A percentile compares a stretch with the other conserved stretches of the same genome.
These are phyloP conservation scores for Ganoderma leucocontextum DNA, from an alignment of 1,284 basidiomycete genomes.

Conservation along the genomic window DNA sequence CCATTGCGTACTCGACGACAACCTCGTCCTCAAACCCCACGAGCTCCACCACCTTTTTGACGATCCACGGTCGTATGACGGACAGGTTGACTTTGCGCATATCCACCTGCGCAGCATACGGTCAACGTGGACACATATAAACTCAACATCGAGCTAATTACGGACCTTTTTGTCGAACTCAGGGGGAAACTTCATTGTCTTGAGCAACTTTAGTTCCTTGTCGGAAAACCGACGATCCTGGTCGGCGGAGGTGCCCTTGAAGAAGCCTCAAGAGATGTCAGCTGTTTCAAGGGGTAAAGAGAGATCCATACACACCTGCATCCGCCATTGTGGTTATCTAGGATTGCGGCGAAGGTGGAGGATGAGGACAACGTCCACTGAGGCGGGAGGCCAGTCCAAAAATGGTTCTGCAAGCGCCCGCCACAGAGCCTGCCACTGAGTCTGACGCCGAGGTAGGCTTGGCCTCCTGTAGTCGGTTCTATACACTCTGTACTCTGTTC, in stretches of 20 bases:
- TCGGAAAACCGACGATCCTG: slow-evolving; percentile 93
- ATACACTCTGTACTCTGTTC: no score
- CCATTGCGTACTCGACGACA: slow-evolving; percentile 95
- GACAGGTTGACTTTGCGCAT: slow-evolving; percentile 93
- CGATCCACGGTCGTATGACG: slow-evolving; percentile 94
- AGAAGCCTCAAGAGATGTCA: slow-evolving; percentile 65
- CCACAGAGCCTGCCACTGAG: no score
- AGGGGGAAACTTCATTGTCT: slow-evolving; percentile 89
- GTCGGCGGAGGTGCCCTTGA: slow-evolving; percentile 87
- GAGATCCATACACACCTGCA: not conserved
- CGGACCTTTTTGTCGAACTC: slow-evolving; percentile 90
- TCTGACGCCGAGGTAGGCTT: no score
- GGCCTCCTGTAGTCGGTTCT: no score
- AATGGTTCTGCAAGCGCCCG: not conserved
- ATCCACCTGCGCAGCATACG: slow-evolving; percentile 70
- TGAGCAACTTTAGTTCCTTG: slow-evolving; percentile 92
- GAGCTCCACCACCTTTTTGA: slow-evolving; percentile 89
- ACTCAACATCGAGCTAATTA: no score
- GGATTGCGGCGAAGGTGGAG: not conserved
- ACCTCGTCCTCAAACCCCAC: slow-evolving; percentile 97
- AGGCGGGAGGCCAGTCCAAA: not conserved
- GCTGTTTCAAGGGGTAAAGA: not conserved
- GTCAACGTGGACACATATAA: not conserved
- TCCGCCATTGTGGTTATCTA: not conserved
- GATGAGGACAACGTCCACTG: not conserved